Evolutionary conservation across 1,139 yeast genomes (phyloP), one percentile per base, ranked within the genome.

Genomic region (Diutina rugosa): DNA sequence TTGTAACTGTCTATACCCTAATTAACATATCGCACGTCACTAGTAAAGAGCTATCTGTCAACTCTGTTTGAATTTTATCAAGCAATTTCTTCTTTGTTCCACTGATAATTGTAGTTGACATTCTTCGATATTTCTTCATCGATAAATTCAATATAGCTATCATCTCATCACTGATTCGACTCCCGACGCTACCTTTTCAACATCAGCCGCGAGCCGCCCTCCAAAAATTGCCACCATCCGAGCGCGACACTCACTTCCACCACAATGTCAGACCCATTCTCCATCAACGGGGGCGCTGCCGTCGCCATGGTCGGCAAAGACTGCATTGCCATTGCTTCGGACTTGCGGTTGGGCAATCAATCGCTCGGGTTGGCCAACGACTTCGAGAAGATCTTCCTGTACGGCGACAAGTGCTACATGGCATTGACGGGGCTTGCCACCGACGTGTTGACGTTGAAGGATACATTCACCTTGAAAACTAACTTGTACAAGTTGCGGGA

Each of bases 281-380:
- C 80, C 55, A 74, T 76, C 60, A 76, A 76, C 65, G 80, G 96
- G 72, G 99, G 99, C 72, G 81, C 96, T 59, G 96, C 96, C 59
- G 96, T 95, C 49, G 99, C 99, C 63, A 95, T 95, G 99, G 86
- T 87, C 30, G 99, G 99, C 63, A 91, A 95, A 69, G 97, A 90
- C 64, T 95, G 99, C 74, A 90, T 95, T 59, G 99, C 99, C 54
- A 91, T 95, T 65, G 99, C 98, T 16, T 85, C 95, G 65, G 99
- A 95, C 72, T 77, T 93, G 66, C 84, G 99, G 66, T 78, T 95
- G 61, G 99, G 99, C 44, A 84, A 84, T 69, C 99, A 93, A 71
- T 89, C 97, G 7, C 78, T 93, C 52, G 97, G 98, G 57, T 84
- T 95, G 56, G 79, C 97, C 56, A 90, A 90, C 70, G 86, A 90